These are phyloP conservation scores for Tillandsia fasciculata DNA, from an alignment of 176 grass and related monocot genomes.

Conservation along the genomic window DNA sequence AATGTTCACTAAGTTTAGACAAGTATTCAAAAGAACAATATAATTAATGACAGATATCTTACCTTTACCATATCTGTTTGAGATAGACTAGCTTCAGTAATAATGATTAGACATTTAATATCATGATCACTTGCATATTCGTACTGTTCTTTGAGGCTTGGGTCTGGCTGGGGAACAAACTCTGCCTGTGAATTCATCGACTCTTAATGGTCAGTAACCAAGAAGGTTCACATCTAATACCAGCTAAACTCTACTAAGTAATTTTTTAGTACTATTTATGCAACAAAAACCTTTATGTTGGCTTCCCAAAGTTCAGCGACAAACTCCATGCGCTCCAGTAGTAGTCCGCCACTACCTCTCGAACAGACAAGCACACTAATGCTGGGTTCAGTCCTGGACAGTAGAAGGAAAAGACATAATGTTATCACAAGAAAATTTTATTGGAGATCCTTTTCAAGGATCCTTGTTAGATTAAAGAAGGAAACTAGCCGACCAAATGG, in stretches of 20 bases:
- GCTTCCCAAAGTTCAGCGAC: slow-evolving; percentile 83
- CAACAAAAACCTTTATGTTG: slow-evolving; percentile 70
- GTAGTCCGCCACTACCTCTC: slow-evolving; percentile 74
- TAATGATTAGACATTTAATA: slow-evolving; percentile 79
- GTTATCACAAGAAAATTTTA: neutral
- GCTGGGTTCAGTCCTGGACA: slow-evolving; percentile 57
- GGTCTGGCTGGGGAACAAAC: slow-evolving; percentile 77
- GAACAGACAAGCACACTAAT: slow-evolving; percentile 91
- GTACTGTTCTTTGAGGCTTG: slow-evolving; percentile 95
- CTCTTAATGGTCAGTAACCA: neutral
- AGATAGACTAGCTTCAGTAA: slow-evolving; percentile 79
- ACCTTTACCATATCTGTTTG: slow-evolving; percentile 81
- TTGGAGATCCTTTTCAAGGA: neutral
- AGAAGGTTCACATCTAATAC: neutral
- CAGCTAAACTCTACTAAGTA: neutral
- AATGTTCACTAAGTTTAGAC: neutral
- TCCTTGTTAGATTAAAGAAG: neutral
- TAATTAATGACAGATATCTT: slow-evolving; percentile 18
- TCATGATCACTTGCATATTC: slow-evolving; percentile 93
- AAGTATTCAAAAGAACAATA: slow-evolving; percentile 6
- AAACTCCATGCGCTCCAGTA: slow-evolving; percentile 79
- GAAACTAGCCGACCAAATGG: slow-evolving; percentile 28
- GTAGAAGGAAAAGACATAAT: neutral
- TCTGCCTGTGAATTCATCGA: slow-evolving; percentile 43
- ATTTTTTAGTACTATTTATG: neutral